Conservation (phyloP, 306 rosid genomes). For the Glycine soja region DNA sequence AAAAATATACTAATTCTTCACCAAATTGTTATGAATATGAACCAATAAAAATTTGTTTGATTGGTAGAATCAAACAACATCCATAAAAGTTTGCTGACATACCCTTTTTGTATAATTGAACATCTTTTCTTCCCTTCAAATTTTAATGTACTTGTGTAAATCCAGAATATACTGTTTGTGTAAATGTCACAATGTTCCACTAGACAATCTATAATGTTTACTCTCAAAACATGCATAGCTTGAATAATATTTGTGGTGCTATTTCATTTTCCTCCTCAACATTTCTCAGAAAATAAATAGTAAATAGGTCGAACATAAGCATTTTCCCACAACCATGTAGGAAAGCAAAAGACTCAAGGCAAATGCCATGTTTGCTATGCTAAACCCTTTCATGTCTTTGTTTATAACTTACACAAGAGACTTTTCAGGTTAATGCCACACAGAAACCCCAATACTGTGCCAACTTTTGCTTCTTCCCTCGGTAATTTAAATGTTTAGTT, state of each 20-base stretch:
- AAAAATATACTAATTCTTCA: background rate
- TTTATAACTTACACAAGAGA: background rate
- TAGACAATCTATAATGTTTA: no score
- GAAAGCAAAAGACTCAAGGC: constrained; percentile 14
- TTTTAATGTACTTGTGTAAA: background rate
- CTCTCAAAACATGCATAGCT: no score
- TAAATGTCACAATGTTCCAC: background rate
- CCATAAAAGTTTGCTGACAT: background rate
- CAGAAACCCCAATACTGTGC: constrained; percentile 38
- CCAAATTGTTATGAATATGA: background rate
- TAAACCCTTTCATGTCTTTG: constrained; percentile 25
- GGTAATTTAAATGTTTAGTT: constrained; percentile 39
- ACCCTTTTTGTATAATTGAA: background rate
- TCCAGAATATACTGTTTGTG: background rate
- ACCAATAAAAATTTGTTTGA: background rate
- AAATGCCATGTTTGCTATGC: constrained; percentile 43
- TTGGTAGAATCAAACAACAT: background rate
- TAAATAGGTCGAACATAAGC: background rate
- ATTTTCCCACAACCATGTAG: constrained; percentile 33
- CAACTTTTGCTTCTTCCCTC: constrained; percentile 46
- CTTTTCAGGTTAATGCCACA: constrained; percentile 46
- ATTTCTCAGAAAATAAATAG: no score
- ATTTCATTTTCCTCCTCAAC: no score
- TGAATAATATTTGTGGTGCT: background rate
- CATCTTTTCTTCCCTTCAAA: background rate